Evolutionary conservation across 306 rosid genomes (phyloP).

Genomic region (Carpinus viminea): DNA sequence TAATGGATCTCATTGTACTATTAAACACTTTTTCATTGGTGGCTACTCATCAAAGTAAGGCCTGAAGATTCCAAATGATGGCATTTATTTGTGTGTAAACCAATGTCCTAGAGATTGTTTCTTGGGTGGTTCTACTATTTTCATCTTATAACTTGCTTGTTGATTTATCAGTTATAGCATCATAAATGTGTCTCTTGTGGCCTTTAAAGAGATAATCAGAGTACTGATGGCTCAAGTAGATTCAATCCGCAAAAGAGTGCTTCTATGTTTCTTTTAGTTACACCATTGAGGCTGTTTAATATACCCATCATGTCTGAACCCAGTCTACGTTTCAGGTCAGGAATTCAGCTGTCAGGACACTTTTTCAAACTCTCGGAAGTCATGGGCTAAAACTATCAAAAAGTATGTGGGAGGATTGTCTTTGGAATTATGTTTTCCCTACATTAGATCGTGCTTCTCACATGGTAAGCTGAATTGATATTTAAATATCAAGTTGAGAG

Average conservation of each 20-base stretch:
- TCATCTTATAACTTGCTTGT: background rate
- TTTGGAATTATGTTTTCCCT: constrained; percentile 94
- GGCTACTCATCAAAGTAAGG: background rate
- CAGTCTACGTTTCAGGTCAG: constrained; percentile 64
- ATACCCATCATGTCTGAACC: constrained; percentile 5
- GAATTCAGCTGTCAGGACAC: constrained; percentile 92
- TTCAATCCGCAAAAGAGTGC: background rate
- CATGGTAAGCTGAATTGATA: constrained; percentile 66
- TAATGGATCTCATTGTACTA: background rate
- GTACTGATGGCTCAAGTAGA: background rate
- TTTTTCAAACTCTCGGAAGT: constrained; percentile 89
- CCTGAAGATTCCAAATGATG: background rate
- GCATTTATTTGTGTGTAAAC: background rate
- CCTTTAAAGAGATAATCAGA: background rate
- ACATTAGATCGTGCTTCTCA: constrained; percentile 85
- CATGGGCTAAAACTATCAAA: constrained; percentile 90
- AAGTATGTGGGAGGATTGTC: constrained; percentile 95
- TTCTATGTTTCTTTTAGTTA: background rate
- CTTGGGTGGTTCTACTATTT: background rate
- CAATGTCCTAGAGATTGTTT: background rate
- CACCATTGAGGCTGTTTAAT: constrained; percentile 3
- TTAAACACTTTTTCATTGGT: constrained; percentile 1
- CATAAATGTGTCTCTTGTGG: background rate
- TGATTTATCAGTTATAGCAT: background rate
- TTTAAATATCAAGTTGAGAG: constrained; percentile 20